Conservation (phyloP, 2,329 filamentous ascomycete species). For the Fusarium heterosporum region DNA sequence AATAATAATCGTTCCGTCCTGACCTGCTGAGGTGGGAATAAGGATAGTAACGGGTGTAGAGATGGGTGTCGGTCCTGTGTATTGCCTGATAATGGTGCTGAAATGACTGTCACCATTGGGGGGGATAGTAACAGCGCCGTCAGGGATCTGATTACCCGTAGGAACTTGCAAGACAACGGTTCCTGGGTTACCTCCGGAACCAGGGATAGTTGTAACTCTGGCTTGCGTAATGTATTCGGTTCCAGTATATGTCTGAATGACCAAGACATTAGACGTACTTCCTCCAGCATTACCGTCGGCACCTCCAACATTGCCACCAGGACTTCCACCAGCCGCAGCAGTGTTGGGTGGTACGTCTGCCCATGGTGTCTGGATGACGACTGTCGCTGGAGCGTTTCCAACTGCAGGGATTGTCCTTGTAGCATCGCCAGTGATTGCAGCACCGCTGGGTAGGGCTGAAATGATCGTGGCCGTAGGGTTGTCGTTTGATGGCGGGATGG, state of each 20-base stretch:
- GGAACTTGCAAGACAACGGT: conserved; percentile 37
- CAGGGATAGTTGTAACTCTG: conserved; percentile 20
- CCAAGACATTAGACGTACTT: conserved; percentile 23
- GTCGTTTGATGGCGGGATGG: conserved; percentile 30
- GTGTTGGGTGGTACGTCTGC: conserved; percentile 31
- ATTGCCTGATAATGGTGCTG: conserved; percentile 30
- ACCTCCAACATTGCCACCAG: not conserved
- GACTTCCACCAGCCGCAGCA: not conserved
- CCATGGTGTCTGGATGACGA: conserved; percentile 39
- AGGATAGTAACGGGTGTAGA: conserved; percentile 31
- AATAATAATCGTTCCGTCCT: conserved; percentile 35
- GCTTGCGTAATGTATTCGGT: conserved; percentile 30
- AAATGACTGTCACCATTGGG: conserved; percentile 28
- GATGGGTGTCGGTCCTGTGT: conserved; percentile 21
- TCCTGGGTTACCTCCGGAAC: conserved; percentile 14
- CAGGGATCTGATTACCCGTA: conserved; percentile 17
- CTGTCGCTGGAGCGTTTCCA: conserved; percentile 30
- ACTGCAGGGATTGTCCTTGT: conserved; percentile 31
- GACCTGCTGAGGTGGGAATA: conserved; percentile 24
- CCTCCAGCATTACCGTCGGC: not conserved
- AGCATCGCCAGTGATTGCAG: conserved; percentile 13
- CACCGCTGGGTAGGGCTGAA: conserved; percentile 28
- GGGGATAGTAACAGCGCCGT: conserved; percentile 31
- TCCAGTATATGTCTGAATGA: conserved; percentile 37
- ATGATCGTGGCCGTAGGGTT: conserved; percentile 33